Conservation (phyloP, 2,329 filamentous ascomycete species). For the Colletotrichum sp. region DNA sequence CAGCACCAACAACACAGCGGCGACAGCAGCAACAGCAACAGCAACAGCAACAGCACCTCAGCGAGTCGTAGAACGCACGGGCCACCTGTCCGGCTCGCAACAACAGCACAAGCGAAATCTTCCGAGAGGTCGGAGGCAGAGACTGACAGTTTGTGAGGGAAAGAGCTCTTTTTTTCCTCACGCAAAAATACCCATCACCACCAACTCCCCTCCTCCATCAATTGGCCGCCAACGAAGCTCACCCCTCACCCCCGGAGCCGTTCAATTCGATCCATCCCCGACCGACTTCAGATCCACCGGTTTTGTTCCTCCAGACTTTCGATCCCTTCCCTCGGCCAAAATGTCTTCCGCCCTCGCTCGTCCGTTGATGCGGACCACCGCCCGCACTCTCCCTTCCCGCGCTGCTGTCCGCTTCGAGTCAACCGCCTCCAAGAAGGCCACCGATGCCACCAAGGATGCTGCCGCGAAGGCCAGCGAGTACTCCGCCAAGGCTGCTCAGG, state of each 20-base stretch:
- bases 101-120: constrained; percentile 42
- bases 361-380: constrained; percentile 51
- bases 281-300: constrained; percentile 9
- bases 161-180: constrained; percentile 25
- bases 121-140: constrained; percentile 40
- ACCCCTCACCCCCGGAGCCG: constrained; percentile 29
- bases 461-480: constrained; percentile 50
- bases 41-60: too few relatives aligned
- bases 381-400: constrained; percentile 47
- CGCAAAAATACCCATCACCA: constrained; percentile 19
- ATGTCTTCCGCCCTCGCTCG: constrained; percentile 42
- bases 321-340: constrained; percentile 16
- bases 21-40: not conserved
- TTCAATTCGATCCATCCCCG: constrained; percentile 27
- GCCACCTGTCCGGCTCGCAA: constrained; percentile 22
- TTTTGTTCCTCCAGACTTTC: not conserved
- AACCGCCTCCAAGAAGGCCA: constrained; percentile 53
- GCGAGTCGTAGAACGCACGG: not conserved
- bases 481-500: constrained; percentile 75
- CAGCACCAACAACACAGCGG: not conserved
- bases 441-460: constrained; percentile 45
- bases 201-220: constrained; percentile 32
- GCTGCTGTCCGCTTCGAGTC: constrained; percentile 66
- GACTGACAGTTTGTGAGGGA: not conserved
- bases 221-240: constrained; percentile 36